Conservation (phyloP, 331 rosid species). For the Malus hybrid region DNA sequence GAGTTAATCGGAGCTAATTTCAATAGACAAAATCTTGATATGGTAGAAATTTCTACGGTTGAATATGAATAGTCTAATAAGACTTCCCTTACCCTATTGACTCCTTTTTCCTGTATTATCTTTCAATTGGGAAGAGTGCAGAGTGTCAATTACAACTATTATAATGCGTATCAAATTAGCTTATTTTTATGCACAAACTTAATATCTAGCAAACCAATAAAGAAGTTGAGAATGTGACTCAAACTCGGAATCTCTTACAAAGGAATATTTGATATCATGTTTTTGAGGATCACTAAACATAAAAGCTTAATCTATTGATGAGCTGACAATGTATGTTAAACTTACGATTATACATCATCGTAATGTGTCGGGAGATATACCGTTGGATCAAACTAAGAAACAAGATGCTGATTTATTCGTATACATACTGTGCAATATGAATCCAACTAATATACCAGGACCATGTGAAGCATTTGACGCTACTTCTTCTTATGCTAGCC, state of each 20-base stretch:
- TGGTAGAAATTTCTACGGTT: not conserved
- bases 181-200: too few species aligned
- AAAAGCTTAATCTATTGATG: too few species aligned
- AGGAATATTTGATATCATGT: not conserved
- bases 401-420: not conserved
- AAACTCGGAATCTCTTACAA: not conserved
- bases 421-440: not conserved
- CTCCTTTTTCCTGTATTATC: not conserved
- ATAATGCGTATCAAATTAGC: not conserved
- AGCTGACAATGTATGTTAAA: not conserved
- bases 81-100: not conserved
- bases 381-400: not conserved
- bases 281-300: not conserved
- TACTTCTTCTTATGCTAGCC: not conserved
- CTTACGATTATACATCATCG: not conserved
- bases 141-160: not conserved
- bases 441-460: not conserved
- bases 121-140: too few species aligned
- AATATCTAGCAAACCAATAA: not conserved
- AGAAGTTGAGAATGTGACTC: not conserved
- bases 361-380: not conserved
- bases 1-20: not conserved
- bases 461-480: not conserved
- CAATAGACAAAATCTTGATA: not conserved
- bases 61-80: not conserved